Evolutionary conservation across 495 filamentous ascomycete genomes (phyloP).

Genomic region (Saxispiralis lemnorum): DNA sequence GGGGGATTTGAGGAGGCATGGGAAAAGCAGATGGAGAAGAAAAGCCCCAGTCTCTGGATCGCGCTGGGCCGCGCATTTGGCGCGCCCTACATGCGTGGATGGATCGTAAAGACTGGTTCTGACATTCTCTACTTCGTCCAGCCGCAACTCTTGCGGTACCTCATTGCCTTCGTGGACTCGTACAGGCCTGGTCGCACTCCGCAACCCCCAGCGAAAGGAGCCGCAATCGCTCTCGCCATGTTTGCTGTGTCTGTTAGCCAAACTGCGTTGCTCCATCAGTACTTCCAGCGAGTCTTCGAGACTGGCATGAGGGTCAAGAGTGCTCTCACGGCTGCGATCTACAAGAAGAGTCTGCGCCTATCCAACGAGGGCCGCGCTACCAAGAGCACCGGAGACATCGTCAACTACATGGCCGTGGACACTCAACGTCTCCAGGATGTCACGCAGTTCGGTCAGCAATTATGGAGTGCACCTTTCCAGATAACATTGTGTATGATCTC

Average conservation of each 20-base stretch:
- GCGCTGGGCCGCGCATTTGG: conserved; percentile 78
- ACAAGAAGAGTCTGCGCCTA: conserved; percentile 71
- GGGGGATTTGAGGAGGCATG: conserved; percentile 54
- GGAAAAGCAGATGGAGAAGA: conserved; percentile 55
- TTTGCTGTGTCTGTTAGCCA: conserved; percentile 72
- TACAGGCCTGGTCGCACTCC: conserved; percentile 39
- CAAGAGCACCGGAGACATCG: conserved; percentile 94
- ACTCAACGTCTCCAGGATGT: conserved; percentile 88
- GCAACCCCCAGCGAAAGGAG: conserved; percentile 65
- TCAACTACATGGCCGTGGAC: conserved; percentile 98
- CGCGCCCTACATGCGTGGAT: conserved; percentile 59
- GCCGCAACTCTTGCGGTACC: conserved; percentile 68
- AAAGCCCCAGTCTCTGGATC: conserved; percentile 72
- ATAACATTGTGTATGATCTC: conserved; percentile 89
- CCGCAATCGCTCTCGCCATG: conserved; percentile 82
- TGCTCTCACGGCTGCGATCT: conserved; percentile 74
- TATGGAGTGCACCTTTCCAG: conserved; percentile 94
- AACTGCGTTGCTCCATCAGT: conserved; percentile 72
- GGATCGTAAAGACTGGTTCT: conserved; percentile 68
- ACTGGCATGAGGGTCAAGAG: conserved; percentile 94
- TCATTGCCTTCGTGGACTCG: conserved; percentile 78
- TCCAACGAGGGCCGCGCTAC: conserved; percentile 82
- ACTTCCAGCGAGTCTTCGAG: conserved; percentile 88
- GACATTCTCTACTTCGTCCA: conserved; percentile 76
- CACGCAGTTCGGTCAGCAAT: conserved; percentile 83